Base-by-base conservation (phyloP, 176 grass and related monocot species). In the Carex kokanica region DNA sequence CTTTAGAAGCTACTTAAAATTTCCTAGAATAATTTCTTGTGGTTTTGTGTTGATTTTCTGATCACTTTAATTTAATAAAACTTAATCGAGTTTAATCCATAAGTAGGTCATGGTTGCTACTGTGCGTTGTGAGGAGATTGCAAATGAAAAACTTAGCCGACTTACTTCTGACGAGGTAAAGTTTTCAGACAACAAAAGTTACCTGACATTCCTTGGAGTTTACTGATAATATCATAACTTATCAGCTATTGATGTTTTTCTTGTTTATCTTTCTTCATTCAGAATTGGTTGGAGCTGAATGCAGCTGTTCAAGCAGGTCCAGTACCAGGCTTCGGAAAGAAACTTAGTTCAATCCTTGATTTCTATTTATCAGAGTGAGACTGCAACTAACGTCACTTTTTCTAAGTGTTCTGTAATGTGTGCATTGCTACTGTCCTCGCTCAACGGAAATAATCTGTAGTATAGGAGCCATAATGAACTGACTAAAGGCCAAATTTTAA, bases 41-140 rank as follows among this genome's bases (percentile, higher is more conserved):
- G 47, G 45, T 54, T 74, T 24, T 77, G 21, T 75, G 67, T 47
- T 64, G 17, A 40, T 29, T 43, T 55, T 71, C 18, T 88, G 53
- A 25, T 57, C 29, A 18, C 6, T 53, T 59, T 74, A 60, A 78
- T 47, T 71, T 45, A 38, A 52, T 25, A 74, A 41, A 74, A 54
- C 55, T 53, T 80, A 58, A 74, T 75, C 54, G 14, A 83, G 27
- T 83, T 85, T 43, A 58, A 68, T 86, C 20, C 49, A 87, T 86
- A 82, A 15, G 0, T 83, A 98, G 91, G 88, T 98, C 52, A 98
- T 98, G 95, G 92, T 98, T 91, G 95, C 95, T 84, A 93, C 92
- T 82, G 92, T 98, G 49, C 87, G 92, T 74, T 98, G 95, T 65
- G 95, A 98, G 80, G 92, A 98, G 84, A 93, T 90, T 84, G 92